Evolutionary conservation across 495 filamentous ascomycete genomes (phyloP).

Genomic region (Podospora tetraspora): DNA sequence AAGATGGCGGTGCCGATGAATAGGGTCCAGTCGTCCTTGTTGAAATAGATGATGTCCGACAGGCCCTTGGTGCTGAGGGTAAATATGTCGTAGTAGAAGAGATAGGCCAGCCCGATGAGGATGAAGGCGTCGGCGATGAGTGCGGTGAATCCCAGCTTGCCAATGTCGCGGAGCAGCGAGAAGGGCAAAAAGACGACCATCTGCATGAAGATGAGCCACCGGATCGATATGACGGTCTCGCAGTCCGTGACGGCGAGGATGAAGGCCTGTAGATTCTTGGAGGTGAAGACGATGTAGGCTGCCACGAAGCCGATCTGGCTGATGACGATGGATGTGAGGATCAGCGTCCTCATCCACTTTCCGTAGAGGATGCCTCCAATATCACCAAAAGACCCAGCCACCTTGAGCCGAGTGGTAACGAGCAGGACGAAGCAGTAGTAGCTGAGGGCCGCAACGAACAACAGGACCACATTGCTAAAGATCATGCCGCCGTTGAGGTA

Average conservation of each 20-base stretch:
- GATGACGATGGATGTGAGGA: conserved; percentile 84
- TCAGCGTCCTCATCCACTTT: conserved; percentile 78
- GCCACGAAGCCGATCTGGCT: conserved; percentile 93
- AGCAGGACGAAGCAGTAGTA: conserved; percentile 96
- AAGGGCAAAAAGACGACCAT: conserved; percentile 89
- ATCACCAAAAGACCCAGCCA: conserved; percentile 90
- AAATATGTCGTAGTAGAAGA: conserved; percentile 90
- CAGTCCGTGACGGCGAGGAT: conserved; percentile 78
- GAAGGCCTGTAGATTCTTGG: conserved; percentile 93
- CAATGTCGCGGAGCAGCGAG: conserved; percentile 89
- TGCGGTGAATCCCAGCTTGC: conserved; percentile 85
- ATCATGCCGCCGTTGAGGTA: conserved; percentile 95
- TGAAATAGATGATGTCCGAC: conserved; percentile 81
- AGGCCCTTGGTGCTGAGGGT: conserved; percentile 76
- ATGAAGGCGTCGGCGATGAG: conserved; percentile 93
- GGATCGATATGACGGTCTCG: conserved; percentile 72
- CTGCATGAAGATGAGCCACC: conserved; percentile 85
- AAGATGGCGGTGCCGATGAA: conserved; percentile 99
- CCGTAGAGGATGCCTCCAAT: conserved; percentile 92
- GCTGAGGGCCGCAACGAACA: conserved; percentile 75
- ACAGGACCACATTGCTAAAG: conserved; percentile 85
- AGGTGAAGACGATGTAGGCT: conserved; percentile 97
- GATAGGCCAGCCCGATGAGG: conserved; percentile 80
- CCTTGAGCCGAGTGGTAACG: conserved; percentile 75
- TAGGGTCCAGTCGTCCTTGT: conserved; percentile 82